Evolutionary conservation across 2,329 filamentous ascomycete genomes (phyloP).

Genomic region (Sporothrix curviconia): DNA sequence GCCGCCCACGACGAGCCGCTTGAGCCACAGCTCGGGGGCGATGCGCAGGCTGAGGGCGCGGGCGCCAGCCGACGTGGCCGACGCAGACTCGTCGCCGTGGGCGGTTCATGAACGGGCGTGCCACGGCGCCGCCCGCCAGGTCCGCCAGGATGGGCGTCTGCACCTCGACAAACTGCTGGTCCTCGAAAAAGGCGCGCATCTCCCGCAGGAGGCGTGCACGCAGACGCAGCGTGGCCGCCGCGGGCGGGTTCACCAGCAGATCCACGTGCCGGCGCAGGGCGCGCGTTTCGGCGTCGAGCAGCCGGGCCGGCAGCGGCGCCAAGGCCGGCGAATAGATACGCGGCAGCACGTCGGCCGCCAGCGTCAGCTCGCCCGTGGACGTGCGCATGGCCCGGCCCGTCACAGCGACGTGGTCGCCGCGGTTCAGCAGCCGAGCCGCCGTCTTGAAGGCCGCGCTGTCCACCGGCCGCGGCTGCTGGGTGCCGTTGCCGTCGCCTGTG

Average conservation of each 20-base stretch:
- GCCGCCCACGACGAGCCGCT: constrained; percentile 82
- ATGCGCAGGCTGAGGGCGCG: constrained; percentile 65
- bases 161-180: constrained; percentile 73
- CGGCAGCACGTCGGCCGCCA: constrained; percentile 63
- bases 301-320: constrained; percentile 66
- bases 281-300: constrained; percentile 65
- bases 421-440: constrained; percentile 60
- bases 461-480: constrained; percentile 25
- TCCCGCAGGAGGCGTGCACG: constrained; percentile 68
- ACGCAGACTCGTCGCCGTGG: not conserved
- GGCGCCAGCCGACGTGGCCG: not conserved
- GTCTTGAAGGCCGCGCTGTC: constrained; percentile 45
- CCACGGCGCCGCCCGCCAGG: constrained; percentile 78
- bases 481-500: not conserved
- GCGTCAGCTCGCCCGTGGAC: constrained; percentile 65
- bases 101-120: constrained; percentile 78
- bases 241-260: constrained; percentile 66
- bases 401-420: constrained; percentile 77
- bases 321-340: constrained; percentile 69
- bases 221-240: constrained; percentile 57
- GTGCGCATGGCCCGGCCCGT: constrained; percentile 65
- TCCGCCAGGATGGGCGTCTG: constrained; percentile 82
- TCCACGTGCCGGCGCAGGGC: constrained; percentile 78
- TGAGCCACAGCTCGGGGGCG: constrained; percentile 91
- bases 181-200: constrained; percentile 67